Conservation (phyloP, 202 grass and related monocot genomes). For the Panicum virgatum region DNA sequence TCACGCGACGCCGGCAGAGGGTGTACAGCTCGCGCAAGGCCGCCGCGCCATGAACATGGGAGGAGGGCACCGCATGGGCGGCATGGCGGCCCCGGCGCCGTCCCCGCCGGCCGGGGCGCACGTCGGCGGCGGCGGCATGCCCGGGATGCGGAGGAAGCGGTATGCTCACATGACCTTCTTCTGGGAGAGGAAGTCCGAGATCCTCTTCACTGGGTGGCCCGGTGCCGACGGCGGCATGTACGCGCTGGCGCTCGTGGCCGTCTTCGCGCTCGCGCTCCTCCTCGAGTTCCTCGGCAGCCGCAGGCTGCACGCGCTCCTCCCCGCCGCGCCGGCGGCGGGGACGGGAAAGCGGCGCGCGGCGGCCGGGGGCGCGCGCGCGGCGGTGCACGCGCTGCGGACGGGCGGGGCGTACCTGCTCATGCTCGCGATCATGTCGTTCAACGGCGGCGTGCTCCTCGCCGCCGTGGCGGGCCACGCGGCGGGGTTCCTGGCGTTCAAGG, state of each 20-base stretch:
- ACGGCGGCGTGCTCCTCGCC: too few relatives aligned
- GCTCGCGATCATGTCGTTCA: too few relatives aligned
- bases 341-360: not conserved
- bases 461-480: too few relatives aligned
- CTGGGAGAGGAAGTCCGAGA: conserved; percentile 66
- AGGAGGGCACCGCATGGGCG: conserved; percentile 44
- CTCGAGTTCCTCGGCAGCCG: too few relatives aligned
- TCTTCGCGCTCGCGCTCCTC: too few relatives aligned
- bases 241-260: too few relatives aligned
- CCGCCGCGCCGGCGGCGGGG: not conserved
- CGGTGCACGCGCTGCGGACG: conserved; percentile 47
- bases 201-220: too few relatives aligned
- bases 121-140: conserved; percentile 27
- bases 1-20: not conserved
- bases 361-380: conserved; percentile 23
- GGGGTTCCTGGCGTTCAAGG: too few relatives aligned
- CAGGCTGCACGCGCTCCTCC: not conserved
- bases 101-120: not conserved
- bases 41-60: conserved; percentile 41
- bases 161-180: conserved; percentile 77
- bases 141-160: conserved; percentile 31
- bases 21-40: not conserved
- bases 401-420: too few relatives aligned
- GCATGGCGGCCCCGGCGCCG: not conserved
- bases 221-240: too few relatives aligned